These are phyloP conservation scores for Diplosphaera chodatii DNA, from an alignment of 139 green algal genomes.

Conservation along the genomic window DNA sequence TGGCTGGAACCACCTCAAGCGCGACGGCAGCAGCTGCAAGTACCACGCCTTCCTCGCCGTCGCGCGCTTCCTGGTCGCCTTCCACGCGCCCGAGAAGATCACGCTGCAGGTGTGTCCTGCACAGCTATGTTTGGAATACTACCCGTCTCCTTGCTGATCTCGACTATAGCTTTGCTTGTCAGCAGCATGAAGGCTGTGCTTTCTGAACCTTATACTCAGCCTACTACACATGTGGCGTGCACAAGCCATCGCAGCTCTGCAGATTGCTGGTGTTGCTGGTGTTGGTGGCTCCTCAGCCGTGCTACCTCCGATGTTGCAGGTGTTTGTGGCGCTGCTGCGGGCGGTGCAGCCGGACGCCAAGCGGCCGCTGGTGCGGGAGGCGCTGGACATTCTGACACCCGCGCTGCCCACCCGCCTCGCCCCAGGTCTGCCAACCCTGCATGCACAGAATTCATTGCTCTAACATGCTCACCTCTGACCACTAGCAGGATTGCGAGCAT, in stretches of 20 bases:
- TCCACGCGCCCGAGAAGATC: constrained; percentile 75
- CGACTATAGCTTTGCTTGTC: too few species aligned
- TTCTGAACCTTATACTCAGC: too few species aligned
- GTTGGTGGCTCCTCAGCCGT: neutral
- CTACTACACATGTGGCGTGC: neutral
- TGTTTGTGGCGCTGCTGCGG: constrained; percentile 84
- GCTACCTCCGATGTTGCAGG: constrained; percentile 35
- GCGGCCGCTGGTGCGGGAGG: constrained; percentile 57
- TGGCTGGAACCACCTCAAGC: constrained; percentile 86
- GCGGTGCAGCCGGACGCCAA: constrained; percentile 66
- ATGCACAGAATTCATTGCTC: too few species aligned
- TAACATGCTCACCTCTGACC: too few species aligned
- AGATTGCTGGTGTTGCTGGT: too few species aligned
- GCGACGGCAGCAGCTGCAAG: constrained; percentile 68
- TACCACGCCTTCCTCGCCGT: constrained; percentile 85
- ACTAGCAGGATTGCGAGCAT: too few species aligned
- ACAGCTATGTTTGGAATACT: too few species aligned
- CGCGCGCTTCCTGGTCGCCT: constrained; percentile 79
- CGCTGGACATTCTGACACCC: constrained; percentile 77
- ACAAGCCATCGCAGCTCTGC: neutral
- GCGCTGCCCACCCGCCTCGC: constrained; percentile 11
- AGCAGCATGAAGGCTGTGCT: too few species aligned
- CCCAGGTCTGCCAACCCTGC: neutral
- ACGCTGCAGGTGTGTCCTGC: constrained; percentile 61
- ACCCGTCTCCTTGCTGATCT: too few species aligned